phyloP scores from a whole-genome alignment of 768 basidiomycete genomes.

The Phylloporus sp. region DNA sequence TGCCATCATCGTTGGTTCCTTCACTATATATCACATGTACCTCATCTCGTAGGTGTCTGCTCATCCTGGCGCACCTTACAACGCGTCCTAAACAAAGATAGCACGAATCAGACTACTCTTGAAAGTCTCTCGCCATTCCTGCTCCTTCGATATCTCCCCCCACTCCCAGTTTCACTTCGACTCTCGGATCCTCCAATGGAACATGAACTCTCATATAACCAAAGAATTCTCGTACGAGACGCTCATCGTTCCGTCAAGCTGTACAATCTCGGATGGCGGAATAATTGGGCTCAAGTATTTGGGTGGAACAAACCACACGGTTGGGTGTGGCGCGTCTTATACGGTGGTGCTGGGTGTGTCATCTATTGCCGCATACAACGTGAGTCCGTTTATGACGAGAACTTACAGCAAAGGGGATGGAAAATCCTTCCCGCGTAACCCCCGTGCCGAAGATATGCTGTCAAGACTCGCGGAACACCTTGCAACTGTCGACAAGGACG shows the following conservation, averaged over 20 bases:
- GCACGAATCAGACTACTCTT: slow-evolving; percentile 83
- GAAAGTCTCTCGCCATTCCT: slow-evolving; percentile 73
- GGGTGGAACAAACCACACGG: slow-evolving; percentile 51
- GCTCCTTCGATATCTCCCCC: slow-evolving; percentile 65
- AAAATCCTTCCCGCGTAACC: slow-evolving; percentile 60
- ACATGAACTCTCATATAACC: slow-evolving; percentile 59
- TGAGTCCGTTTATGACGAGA: not conserved
- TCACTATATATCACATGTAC: slow-evolving; percentile 71
- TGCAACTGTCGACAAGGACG: slow-evolving; percentile 50
- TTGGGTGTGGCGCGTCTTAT: slow-evolving; percentile 49
- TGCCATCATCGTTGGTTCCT: slow-evolving; percentile 65
- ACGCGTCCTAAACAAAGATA: slow-evolving; percentile 23
- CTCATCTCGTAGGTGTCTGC: slow-evolving; percentile 55
- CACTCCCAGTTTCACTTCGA: slow-evolving; percentile 42
- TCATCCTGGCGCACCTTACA: not conserved
- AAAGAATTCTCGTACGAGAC: slow-evolving; percentile 59
- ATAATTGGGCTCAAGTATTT: slow-evolving; percentile 66
- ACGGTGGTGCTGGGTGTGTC: slow-evolving; percentile 63
- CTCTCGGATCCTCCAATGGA: slow-evolving; percentile 70
- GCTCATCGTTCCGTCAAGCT: slow-evolving; percentile 57
- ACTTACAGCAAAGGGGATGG: slow-evolving; percentile 59
- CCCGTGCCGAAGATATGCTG: slow-evolving; percentile 60
- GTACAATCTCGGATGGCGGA: slow-evolving; percentile 71
- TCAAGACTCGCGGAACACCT: slow-evolving; percentile 60
- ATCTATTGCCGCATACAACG: not conserved